These are phyloP conservation scores for Dactylellina haptotyla DNA, from an alignment of 2,329 filamentous ascomycete genomes.

Conservation along the genomic window DNA sequence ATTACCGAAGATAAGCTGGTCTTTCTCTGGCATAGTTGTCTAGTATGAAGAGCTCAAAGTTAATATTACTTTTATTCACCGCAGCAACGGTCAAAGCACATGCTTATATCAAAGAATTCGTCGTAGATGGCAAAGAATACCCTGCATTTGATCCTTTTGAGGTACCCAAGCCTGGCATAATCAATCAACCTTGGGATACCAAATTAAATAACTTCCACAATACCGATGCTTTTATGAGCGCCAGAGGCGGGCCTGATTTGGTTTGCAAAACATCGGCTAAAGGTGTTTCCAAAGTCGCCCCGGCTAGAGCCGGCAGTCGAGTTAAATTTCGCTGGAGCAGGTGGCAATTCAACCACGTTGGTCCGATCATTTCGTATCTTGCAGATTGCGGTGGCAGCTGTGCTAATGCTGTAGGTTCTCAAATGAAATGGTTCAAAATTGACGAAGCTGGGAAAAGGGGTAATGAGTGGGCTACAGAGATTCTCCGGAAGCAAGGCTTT, in stretches of 20 bases:
- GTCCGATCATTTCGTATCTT: conserved; percentile 16
- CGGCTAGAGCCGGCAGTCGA: conserved; percentile 10
- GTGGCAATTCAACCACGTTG: conserved; percentile 26
- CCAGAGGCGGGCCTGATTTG: background rate
- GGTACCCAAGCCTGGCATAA: background rate
- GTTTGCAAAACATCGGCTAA: conserved; percentile 19
- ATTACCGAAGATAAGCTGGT: no score
- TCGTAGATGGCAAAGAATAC: conserved; percentile 8
- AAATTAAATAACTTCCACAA: conserved; percentile 2
- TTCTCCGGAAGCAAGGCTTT: conserved; percentile 18
- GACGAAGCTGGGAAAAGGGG: background rate
- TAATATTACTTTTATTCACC: background rate
- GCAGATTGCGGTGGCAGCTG: conserved; percentile 14
- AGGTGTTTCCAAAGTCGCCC: conserved; percentile 8
- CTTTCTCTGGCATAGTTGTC: background rate
- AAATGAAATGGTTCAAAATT: conserved; percentile 19
- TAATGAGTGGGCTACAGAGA: conserved; percentile 20
- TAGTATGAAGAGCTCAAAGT: background rate
- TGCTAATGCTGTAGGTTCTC: conserved; percentile 8
- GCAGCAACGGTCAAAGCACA: background rate
- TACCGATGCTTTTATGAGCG: conserved; percentile 11
- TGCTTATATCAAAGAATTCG: conserved; percentile 15
- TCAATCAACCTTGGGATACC: conserved; percentile 20
- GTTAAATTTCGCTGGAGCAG: conserved; percentile 24
- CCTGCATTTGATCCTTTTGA: conserved; percentile 13